These are phyloP conservation scores for Lactuca saligna DNA, from an alignment of 129 eudicot species.

Conservation along the genomic window DNA sequence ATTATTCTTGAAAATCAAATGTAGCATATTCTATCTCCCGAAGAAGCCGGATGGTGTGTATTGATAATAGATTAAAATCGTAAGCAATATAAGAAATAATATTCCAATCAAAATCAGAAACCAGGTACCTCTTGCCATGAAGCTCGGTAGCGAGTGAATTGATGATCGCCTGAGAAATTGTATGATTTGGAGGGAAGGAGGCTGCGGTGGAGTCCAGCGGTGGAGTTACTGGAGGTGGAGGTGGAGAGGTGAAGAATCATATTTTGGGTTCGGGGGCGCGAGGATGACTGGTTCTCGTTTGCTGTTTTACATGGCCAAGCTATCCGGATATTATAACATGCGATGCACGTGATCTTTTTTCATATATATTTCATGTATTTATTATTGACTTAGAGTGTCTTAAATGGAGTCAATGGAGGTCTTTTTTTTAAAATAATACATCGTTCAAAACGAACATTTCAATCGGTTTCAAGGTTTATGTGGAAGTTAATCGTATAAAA, in stretches of 20 bases:
- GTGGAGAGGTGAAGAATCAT: constrained; percentile 2
- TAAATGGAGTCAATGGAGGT: too few species aligned
- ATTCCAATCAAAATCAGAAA: neutral
- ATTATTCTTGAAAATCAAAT: too few species aligned
- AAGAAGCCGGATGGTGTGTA: too few species aligned
- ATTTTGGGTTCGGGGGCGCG: neutral
- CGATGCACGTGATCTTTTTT: neutral
- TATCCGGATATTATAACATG: neutral
- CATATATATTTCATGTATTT: too few species aligned
- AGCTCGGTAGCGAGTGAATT: constrained; percentile 51
- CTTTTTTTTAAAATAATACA: too few species aligned
- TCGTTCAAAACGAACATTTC: too few species aligned
- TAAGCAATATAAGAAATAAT: neutral
- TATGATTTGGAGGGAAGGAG: neutral
- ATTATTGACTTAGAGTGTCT: too few species aligned
- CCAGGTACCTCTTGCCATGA: constrained; percentile 90
- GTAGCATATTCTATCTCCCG: neutral
- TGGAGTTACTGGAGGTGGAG: neutral
- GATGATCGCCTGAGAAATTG: neutral
- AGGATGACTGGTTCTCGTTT: neutral
- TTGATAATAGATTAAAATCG: neutral
- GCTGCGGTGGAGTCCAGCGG: neutral
- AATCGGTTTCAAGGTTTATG: too few species aligned
- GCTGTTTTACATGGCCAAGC: neutral
- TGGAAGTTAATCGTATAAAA: too few species aligned